Conservation (phyloP, 1,139 yeast genomes). For the Hansenula lynferdii region DNA sequence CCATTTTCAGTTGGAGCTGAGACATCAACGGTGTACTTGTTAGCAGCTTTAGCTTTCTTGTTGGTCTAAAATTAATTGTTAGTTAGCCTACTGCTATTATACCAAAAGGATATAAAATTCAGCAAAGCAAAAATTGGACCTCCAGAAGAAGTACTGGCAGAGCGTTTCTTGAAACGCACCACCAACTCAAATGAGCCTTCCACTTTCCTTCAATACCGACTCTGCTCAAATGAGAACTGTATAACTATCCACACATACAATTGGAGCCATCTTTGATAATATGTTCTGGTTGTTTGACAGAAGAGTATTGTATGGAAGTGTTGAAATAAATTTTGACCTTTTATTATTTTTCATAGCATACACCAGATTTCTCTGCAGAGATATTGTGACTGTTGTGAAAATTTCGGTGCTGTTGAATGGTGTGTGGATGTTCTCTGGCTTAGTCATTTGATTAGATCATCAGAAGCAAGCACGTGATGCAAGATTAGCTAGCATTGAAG, state of each 20-base stretch:
- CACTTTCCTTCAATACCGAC: neutral
- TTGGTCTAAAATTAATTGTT: constrained; percentile 47
- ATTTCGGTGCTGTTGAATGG: no score
- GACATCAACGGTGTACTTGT: constrained; percentile 94
- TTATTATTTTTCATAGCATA: no score
- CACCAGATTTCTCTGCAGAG: no score
- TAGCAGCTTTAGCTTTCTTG: constrained; percentile 74
- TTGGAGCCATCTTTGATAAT: constrained; percentile 71
- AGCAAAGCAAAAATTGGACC: constrained; percentile 37
- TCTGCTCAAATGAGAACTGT: neutral
- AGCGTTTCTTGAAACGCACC: no score
- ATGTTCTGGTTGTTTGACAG: neutral
- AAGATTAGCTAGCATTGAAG: no score
- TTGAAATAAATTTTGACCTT: no score
- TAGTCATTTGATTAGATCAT: no score
- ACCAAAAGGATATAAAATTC: constrained; percentile 34
- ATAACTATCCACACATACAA: constrained; percentile 51
- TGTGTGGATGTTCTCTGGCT: no score
- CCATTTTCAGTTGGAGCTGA: constrained; percentile 97
- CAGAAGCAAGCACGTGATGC: no score
- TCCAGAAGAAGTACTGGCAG: neutral
- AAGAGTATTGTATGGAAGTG: no score
- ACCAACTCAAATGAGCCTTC: neutral
- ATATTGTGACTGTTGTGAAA: no score
- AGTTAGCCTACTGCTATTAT: constrained; percentile 60